Base-by-base conservation (phyloP, 768 basidiomycete genomes). In the Leccinum disarticulatum region DNA sequence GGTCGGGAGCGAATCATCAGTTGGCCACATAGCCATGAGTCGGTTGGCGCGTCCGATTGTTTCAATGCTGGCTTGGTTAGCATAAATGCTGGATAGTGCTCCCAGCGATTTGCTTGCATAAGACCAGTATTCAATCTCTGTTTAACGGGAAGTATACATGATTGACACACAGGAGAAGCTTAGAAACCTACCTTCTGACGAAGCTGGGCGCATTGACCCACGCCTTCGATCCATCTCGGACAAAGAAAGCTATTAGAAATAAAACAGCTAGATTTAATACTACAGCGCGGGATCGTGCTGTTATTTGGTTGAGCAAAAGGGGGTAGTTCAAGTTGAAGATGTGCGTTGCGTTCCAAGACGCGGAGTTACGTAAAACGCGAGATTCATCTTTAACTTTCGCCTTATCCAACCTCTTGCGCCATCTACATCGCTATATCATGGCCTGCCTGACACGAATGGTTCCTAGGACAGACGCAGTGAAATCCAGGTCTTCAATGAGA, bases 101-200 rank as follows among this genome's bases (percentile, higher is more conserved):
- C 76, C 80, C 58, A 93, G 73, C 35, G 87, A 83, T 56, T 79
- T 76, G 31, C 83, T 79, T 35, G 87, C 86, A 72, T 85, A 87
- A 52, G 84, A 79, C 91, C 91, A 93, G 67, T 80, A 87, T 57
- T 89, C 85, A 62, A 90, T 76, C 77, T 92, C 91, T 93, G 74
- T 58, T 64, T 17, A 43, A 57, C 52, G 22, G 31, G 51, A 43
- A 22, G 25, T 54, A 52, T 56, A 55, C 51, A 55, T 55, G 58
- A 60, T 52, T 50, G 58, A 41, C 54, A 57, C 62, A 54, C 56
- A 27, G 49, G 55, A 58, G 41, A 50, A 56, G 65, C 67, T 64
- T 67, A 68, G 54, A 64, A 77, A 73, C 71, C 59, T 71, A 87
- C 91, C 91, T 87, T 92, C 91, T 7, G 85, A 84, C 30, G 88